Percentiles rank a stretch among this genome's conserved stretches.
Evolutionary conservation across 768 basidiomycete species (phyloP).

Genomic region (Tulasnella sp.): DNA sequence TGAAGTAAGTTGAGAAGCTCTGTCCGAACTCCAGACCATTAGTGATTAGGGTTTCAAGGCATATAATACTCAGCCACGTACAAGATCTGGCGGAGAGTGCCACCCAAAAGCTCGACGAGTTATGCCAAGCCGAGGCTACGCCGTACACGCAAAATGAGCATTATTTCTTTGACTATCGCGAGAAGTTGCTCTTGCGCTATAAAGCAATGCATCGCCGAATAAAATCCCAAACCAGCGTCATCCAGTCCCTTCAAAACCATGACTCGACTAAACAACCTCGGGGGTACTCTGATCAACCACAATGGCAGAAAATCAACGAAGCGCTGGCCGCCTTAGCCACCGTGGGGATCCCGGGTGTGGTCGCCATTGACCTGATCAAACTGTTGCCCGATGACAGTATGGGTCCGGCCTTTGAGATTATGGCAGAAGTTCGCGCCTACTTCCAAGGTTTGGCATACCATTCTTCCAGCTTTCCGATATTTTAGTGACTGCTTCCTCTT

Average conservation of each 20-base stretch:
- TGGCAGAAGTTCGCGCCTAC: slow-evolving; percentile 29
- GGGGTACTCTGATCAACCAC: slow-evolving; percentile 22
- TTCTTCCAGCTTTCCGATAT: not conserved
- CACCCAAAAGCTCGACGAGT: not conserved
- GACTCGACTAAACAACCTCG: not conserved
- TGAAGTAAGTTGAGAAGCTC: not conserved
- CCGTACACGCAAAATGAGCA: slow-evolving; percentile 25
- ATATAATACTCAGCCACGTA: not conserved
- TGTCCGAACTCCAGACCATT: not conserved
- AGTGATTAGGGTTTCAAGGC: not conserved
- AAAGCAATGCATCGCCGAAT: not conserved
- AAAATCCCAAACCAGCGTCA: not conserved
- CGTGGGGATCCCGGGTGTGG: slow-evolving; percentile 50
- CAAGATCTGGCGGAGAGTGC: not conserved
- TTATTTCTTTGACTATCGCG: slow-evolving; percentile 18
- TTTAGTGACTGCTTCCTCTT: not conserved
- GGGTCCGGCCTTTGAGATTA: slow-evolving; percentile 25
- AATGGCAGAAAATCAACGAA: slow-evolving; percentile 9
- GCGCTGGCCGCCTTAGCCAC: not conserved
- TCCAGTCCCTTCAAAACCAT: not conserved
- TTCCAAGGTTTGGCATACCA: slow-evolving; percentile 24
- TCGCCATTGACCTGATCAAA: slow-evolving; percentile 5
- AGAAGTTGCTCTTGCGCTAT: slow-evolving; percentile 5
- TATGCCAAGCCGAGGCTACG: not conserved
- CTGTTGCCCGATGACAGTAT: slow-evolving; percentile 19